These are phyloP conservation scores for Carex arenaria DNA, from an alignment of 202 grass and related monocot species.

Conservation along the genomic window DNA sequence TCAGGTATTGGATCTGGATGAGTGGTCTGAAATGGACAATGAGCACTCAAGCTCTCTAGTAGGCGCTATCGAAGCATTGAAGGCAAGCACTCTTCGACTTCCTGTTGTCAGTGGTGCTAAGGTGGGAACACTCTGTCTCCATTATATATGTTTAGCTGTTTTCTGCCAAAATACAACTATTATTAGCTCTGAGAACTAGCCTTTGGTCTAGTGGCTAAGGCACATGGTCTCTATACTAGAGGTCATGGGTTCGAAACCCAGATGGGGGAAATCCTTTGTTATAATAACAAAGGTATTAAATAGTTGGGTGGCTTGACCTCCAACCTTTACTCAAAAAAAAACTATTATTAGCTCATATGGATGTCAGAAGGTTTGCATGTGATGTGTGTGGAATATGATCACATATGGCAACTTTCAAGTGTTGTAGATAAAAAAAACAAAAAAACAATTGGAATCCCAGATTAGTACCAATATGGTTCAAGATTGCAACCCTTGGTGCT, in stretches of 20 bases:
- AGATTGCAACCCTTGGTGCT: not conserved
- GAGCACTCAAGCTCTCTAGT: slow-evolving; percentile 38
- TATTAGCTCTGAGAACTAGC: no score
- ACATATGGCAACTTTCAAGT: not conserved
- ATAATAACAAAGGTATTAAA: no score
- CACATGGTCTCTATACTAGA: no score
- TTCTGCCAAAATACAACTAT: not conserved
- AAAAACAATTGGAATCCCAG: not conserved
- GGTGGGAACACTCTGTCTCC: slow-evolving; percentile 11
- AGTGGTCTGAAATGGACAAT: slow-evolving; percentile 48
- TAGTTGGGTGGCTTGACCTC: no score
- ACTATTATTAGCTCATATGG: not conserved
- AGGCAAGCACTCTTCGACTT: slow-evolving; percentile 53
- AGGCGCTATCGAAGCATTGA: slow-evolving; percentile 37
- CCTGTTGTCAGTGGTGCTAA: slow-evolving; percentile 65
- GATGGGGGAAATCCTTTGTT: no score
- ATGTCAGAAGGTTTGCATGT: not conserved
- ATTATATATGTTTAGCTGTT: not conserved
- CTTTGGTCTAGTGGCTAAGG: no score
- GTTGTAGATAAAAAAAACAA: not conserved
- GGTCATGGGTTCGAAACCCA: no score
- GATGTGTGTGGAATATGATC: not conserved
- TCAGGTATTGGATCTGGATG: slow-evolving; percentile 57
- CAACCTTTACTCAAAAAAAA: no score
- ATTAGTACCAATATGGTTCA: not conserved